These are phyloP conservation scores for Filobasidium floriforme DNA, from an alignment of 768 basidiomycete species.

Conservation along the genomic window DNA sequence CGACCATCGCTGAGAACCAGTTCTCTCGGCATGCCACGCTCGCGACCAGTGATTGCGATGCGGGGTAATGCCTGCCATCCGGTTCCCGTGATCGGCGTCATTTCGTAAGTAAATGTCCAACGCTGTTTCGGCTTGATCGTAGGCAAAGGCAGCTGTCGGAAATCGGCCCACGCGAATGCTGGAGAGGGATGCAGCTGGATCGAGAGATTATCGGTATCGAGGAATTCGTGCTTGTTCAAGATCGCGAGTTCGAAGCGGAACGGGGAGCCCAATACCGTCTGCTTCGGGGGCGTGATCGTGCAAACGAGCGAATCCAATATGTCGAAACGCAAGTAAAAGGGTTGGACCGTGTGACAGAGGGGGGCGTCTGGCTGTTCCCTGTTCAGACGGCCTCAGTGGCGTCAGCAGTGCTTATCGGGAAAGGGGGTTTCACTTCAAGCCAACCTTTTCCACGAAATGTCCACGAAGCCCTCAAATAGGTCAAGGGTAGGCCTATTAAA, in stretches of 20 bases:
- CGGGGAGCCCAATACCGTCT: slow-evolving; percentile 19
- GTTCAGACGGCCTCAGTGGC: too few species aligned
- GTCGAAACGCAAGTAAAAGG: not conserved
- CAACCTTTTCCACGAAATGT: not conserved
- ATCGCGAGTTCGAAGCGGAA: slow-evolving; percentile 47
- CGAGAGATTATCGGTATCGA: slow-evolving; percentile 61
- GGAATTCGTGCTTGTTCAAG: slow-evolving; percentile 60
- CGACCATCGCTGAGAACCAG: slow-evolving; percentile 19
- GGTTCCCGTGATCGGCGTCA: slow-evolving; percentile 30
- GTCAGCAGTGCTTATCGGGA: too few species aligned
- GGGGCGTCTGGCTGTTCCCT: too few species aligned
- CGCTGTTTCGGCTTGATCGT: slow-evolving; percentile 59
- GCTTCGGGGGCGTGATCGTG: not conserved
- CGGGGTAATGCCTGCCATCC: slow-evolving; percentile 34
- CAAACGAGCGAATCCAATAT: not conserved
- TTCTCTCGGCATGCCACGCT: slow-evolving; percentile 26
- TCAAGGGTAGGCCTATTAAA: not conserved
- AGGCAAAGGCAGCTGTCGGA: slow-evolving; percentile 60
- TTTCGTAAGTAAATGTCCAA: slow-evolving; percentile 24
- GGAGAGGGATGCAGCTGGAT: slow-evolving; percentile 66
- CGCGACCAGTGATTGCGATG: slow-evolving; percentile 28
- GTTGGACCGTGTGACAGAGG: not conserved
- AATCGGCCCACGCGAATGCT: slow-evolving; percentile 73
- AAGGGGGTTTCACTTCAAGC: not conserved
- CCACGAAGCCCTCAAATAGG: not conserved